Base-by-base conservation (phyloP, 176 grass and related monocot species). In the Musa troglodytarum region DNA sequence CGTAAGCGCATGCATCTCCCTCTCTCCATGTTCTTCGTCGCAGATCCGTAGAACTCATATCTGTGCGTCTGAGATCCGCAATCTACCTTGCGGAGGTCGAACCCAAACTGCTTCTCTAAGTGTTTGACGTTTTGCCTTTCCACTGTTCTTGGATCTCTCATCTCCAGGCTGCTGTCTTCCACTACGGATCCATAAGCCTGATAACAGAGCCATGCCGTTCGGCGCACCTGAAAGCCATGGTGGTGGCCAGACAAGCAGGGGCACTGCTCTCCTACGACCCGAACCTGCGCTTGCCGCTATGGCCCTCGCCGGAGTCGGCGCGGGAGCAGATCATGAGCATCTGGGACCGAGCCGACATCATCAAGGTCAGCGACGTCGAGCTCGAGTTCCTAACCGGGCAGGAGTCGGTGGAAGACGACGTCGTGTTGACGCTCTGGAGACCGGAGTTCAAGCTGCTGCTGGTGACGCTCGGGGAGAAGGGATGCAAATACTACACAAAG, bases 1-100 rank as follows among this genome's bases (percentile, higher is more conserved):
- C 86, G 96, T 99, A 28, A 74, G 72, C 72, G n/a, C 1, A 10
- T 9, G 71, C 34, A 22, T 22, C 51, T 56, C 11, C 52, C 12
- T 1, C 29, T 29, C 68, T n/a, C 17, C 68, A 6, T 43, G 34
- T 43, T 43, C 34, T 5, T 43, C 34, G 34, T 43, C 34, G 34
- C 34, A 6, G 55, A 58, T 58, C 55, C 0, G 55, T 58, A 58
- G 17, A 15, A 19, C 55, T 14, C 17, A 15, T 6, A 17, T 15
- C 55, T 17, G 17, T 58, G 17, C 11, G 54, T 17, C 17, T 58
- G 15, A 14, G 15, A 58, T 58, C 55, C 9, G 11, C 34, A 43
- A 43, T 43, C 34, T 43, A 43, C 34, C 34, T 43, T 43, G 34
- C 34, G 34, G 34, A 43, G 34, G 6, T 43, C 34, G 34, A 43